These are phyloP conservation scores for Rosa multiflora DNA, from an alignment of 306 rosid species.

Conservation along the genomic window DNA sequence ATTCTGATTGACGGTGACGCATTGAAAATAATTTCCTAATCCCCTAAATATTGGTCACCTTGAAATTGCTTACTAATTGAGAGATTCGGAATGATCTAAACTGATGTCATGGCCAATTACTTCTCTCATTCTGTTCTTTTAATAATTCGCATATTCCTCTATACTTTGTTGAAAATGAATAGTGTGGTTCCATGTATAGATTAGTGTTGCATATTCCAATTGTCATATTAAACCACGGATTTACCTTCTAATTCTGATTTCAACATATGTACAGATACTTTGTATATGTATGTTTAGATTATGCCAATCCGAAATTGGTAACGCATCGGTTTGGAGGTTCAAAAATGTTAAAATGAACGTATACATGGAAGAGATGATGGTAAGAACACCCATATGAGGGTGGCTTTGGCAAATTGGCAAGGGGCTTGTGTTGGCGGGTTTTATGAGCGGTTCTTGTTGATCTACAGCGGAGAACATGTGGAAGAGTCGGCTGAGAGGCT, in stretches of 20 bases:
- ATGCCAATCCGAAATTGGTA: neutral
- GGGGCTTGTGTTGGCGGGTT: too few species aligned
- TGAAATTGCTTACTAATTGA: neutral
- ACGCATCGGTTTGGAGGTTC: neutral
- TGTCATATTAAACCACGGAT: too few species aligned
- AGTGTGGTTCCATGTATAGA: neutral
- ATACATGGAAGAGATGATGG: neutral
- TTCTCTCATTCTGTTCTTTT: neutral
- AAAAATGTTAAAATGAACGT: neutral
- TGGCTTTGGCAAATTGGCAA: too few species aligned
- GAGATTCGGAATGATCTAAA: conserved; percentile 1
- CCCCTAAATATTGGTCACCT: neutral
- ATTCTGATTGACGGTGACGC: conserved; percentile 24
- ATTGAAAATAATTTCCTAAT: neutral
- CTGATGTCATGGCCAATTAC: neutral
- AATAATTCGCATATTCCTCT: neutral
- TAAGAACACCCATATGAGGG: too few species aligned
- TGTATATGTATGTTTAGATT: too few species aligned
- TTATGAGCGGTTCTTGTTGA: too few species aligned
- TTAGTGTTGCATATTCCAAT: too few species aligned
- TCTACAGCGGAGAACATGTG: too few species aligned
- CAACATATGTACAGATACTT: neutral
- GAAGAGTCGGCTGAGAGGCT: too few species aligned
- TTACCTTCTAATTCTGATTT: too few species aligned
- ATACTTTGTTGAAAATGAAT: neutral